Evolutionary conservation across 345 rosid genomes (phyloP).

Genomic region (Rhizophora mangle): DNA sequence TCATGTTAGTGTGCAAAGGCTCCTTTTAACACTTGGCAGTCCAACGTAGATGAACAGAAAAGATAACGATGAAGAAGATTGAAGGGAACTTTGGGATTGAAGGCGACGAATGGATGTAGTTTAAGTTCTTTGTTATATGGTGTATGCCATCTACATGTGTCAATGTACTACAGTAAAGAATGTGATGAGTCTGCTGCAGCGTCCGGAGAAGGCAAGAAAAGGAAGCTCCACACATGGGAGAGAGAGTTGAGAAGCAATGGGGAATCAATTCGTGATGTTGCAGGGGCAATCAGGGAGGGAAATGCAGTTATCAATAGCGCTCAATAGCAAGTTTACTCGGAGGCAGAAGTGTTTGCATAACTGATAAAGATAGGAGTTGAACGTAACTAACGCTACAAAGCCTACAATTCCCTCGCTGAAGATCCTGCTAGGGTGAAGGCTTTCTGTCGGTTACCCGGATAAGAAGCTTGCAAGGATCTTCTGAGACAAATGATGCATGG

Average conservation of each 20-base stretch:
- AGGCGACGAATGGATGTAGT: constrained; percentile 18
- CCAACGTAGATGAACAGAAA: constrained; percentile 14
- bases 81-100: constrained; percentile 18
- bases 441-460: constrained; percentile 17
- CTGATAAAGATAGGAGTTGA: constrained; percentile 16
- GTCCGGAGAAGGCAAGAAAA: neutral
- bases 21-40: neutral
- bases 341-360: too few relatives aligned
- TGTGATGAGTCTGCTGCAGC: constrained; percentile 1
- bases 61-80: constrained; percentile 15
- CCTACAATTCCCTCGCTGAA: constrained; percentile 16
- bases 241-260: constrained; percentile 8
- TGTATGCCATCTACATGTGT: constrained; percentile 12
- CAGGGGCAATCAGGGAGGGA: constrained; percentile 16
- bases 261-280: constrained; percentile 6
- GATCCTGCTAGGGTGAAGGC: constrained; percentile 18
- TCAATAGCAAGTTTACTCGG: neutral
- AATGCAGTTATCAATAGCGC: constrained; percentile 2
- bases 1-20: neutral
- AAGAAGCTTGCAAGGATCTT: constrained; percentile 16
- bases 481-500: constrained; percentile 24
- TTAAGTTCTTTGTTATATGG: constrained; percentile 18
- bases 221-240: constrained; percentile 6
- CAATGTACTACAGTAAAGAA: neutral
- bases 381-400: constrained; percentile 2